phyloP scores from a whole-genome alignment of 192 early-diverging fungal genomes.

The Entrophospora sp. region DNA sequence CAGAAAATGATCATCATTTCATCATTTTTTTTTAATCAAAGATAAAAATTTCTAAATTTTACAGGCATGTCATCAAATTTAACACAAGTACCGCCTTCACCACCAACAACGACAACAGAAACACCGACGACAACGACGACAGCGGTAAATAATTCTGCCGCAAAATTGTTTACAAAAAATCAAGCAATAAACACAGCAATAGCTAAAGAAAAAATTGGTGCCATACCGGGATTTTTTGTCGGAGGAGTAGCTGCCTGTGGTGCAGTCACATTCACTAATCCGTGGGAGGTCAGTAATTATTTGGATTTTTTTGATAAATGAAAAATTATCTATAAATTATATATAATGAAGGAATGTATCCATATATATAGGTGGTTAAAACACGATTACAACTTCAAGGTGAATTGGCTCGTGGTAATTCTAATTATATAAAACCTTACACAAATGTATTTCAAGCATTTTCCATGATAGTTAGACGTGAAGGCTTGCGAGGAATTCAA shows the following conservation, averaged over 20 bases:
- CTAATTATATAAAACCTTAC: constrained; percentile 49
- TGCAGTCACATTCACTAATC: constrained; percentile 95
- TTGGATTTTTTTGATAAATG: not conserved
- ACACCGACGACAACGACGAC: not conserved
- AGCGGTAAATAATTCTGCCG: not conserved
- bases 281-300: constrained; percentile 65
- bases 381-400: constrained; percentile 92
- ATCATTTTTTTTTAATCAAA: too few relatives aligned
- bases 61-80: too few relatives aligned
- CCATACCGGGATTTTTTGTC: constrained; percentile 54
- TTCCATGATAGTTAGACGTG: constrained; percentile 63
- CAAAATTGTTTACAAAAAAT: not conserved
- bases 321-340: not conserved
- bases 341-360: too few relatives aligned
- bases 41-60: too few relatives aligned
- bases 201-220: constrained; percentile 16
- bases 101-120: not conserved
- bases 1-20: too few relatives aligned
- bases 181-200: not conserved
- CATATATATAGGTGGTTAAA: constrained; percentile 68
- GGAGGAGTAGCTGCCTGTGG: constrained; percentile 82
- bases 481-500: constrained; percentile 81
- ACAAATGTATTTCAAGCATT: constrained; percentile 72
- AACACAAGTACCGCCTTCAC: not conserved
- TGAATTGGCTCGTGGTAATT: constrained; percentile 54